These are phyloP conservation scores for Trichosanthes truncata DNA, from an alignment of 306 rosid species.

Conservation along the genomic window DNA sequence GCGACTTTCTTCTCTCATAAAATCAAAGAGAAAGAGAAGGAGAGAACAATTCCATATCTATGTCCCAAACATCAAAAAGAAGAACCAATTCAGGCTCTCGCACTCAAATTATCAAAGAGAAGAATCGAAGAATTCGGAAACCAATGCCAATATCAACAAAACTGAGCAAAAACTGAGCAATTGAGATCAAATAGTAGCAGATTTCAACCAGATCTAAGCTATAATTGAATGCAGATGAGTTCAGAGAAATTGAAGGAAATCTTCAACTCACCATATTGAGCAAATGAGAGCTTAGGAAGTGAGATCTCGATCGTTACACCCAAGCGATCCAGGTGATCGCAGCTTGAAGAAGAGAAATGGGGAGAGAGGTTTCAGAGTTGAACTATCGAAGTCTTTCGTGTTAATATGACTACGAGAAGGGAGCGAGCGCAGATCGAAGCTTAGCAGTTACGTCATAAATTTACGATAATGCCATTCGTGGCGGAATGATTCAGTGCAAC, in stretches of 20 bases:
- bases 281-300: slow-evolving; percentile 27
- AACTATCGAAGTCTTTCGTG: slow-evolving; percentile 12
- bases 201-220: slow-evolving; percentile 56
- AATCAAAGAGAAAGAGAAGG: not conserved
- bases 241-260: slow-evolving; percentile 17
- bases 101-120: slow-evolving; percentile 1
- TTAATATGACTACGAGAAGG: slow-evolving; percentile 7
- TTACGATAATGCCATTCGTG: slow-evolving; percentile 8
- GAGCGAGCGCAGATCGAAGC: slow-evolving; percentile 12
- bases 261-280: slow-evolving; percentile 65
- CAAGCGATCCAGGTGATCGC: slow-evolving; percentile 30
- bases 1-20: not conserved
- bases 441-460: slow-evolving; percentile 8
- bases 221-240: slow-evolving; percentile 14
- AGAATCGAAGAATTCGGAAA: slow-evolving; percentile 5
- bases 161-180: slow-evolving; percentile 11
- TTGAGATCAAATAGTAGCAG: slow-evolving; percentile 31
- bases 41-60: not conserved
- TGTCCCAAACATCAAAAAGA: not conserved
- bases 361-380: not conserved
- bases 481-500: not conserved
- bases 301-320: slow-evolving; percentile 24
- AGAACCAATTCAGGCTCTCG: slow-evolving; percentile 10
- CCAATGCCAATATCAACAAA: not conserved
- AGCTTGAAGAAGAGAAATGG: slow-evolving; percentile 16